A percentile compares a stretch with the other conserved stretches of the same genome.
phyloP scores from a whole-genome alignment of 345 rosid genomes.

The Gossypium longicalyx region DNA sequence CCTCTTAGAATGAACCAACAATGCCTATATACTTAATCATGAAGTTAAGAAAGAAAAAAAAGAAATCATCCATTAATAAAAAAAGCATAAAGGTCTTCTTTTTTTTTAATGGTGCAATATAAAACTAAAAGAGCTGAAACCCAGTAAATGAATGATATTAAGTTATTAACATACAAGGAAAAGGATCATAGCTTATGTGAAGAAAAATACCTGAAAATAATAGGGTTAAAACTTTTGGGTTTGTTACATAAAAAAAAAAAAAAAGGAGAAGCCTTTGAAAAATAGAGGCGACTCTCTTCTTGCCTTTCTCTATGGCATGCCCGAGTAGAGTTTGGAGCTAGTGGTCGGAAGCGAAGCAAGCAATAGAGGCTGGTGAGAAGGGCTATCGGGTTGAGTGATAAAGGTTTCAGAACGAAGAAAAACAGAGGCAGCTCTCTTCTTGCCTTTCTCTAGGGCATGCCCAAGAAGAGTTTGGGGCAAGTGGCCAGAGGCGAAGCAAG shows the following conservation, averaged over 20 bases:
- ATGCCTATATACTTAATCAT: neutral
- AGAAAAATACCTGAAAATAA: neutral
- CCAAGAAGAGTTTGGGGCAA: too few species aligned
- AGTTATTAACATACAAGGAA: neutral
- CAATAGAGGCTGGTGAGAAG: too few species aligned
- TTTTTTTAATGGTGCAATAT: neutral
- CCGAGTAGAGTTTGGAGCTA: too few species aligned
- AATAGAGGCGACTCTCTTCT: constrained; percentile 3
- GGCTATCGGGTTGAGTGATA: too few species aligned
- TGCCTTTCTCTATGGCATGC: neutral
- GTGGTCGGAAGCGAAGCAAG: too few species aligned
- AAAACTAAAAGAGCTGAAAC: neutral
- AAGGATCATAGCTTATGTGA: neutral
- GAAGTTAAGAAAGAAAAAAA: neutral
- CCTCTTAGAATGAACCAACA: neutral
- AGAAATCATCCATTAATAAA: neutral
- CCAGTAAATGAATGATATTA: neutral
- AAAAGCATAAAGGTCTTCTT: neutral
- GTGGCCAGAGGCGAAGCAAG: too few species aligned
- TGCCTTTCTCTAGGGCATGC: too few species aligned
- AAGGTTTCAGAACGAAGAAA: too few species aligned
- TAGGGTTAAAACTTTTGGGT: neutral
- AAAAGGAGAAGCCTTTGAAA: neutral
- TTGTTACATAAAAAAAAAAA: neutral
- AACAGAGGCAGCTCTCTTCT: too few species aligned